Base-by-base conservation (phyloP, 192 early-diverging fungal species). In the Rhizophlyctis rosea region DNA sequence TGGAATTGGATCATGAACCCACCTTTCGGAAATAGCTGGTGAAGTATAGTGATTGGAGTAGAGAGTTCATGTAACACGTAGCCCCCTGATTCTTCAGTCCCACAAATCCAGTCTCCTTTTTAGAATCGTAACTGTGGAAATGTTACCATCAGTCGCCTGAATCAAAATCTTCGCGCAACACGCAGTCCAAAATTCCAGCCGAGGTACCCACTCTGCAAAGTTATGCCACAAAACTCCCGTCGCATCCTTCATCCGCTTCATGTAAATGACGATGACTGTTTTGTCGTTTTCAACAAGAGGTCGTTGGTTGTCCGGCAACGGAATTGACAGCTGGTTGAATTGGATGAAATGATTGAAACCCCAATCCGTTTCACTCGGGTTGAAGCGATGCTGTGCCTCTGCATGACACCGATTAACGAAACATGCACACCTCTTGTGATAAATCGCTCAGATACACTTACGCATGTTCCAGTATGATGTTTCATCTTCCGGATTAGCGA, bases 31-130 rank as follows among this genome's bases (percentile, higher is more conserved):
- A 96, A 65, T 89, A 88, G 68, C 87, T 95, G 14, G 94, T 96
- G 66, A 90, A 96, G 65, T 90, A 98, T 31, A 98, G 78, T 24
- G 91, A 94, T 68, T 99, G 97, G 34, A 99, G 80, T 21, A 98
- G 77, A 52, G 94, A 96, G 79, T 98, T 99, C 93, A 99, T 95
- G 72, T 99, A 99, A 76, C 97, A 95, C 0, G 97, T 99, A 1
- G 95, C 94, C 18, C 94, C 97, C 72, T 98, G 95, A 72, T 99
- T 99, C 64, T 90, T 90, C 56, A 99, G 75, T 0, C 95, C 96
- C 27, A 98, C 92, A 73, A 80, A 94, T 11, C 96, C 95, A 32
- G 94, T 94, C 69, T 86, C 80, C 55, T 82, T 81, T 71, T 90
- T 92, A 27, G 95, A 97, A 68, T 94, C 90, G 76, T 91, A 96